phyloP scores from a whole-genome alignment of 129 eudicot species.

The Silybum marianum region DNA sequence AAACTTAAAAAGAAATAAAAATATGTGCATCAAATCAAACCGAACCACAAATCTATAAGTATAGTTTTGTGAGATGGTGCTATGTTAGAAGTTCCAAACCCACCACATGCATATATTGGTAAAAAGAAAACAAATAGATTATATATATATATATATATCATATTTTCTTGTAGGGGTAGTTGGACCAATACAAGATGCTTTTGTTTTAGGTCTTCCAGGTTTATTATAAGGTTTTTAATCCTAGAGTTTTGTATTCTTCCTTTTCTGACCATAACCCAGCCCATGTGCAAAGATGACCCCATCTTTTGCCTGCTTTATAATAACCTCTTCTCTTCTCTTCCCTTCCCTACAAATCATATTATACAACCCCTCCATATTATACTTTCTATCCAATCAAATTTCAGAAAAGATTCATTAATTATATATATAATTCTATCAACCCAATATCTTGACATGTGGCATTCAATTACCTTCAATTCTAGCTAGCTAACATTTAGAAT shows the following conservation, averaged over 20 bases:
- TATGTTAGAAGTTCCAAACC: conserved; percentile 29
- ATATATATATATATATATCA: not conserved
- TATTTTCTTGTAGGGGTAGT: conserved; percentile 25
- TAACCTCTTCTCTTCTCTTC: not conserved
- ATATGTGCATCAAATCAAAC: not conserved
- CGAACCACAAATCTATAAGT: not conserved
- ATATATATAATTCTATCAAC: conserved; percentile 3
- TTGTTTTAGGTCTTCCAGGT: conserved; percentile 24
- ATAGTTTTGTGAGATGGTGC: conserved; percentile 9
- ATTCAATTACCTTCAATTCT: conserved; percentile 11
- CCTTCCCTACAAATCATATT: conserved; percentile 33
- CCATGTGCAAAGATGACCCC: conserved; percentile 52
- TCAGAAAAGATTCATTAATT: conserved; percentile 9
- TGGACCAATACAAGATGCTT: conserved; percentile 49
- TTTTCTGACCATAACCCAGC: conserved; percentile 45
- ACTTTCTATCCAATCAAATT: conserved; percentile 30
- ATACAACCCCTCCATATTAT: conserved; percentile 25
- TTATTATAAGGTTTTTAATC: conserved; percentile 12
- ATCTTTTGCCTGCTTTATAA: conserved; percentile 32
- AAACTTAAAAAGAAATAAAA: not conserved
- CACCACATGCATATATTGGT: conserved; percentile 39
- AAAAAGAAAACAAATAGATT: not conserved
- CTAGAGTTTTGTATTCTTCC: conserved; percentile 32
- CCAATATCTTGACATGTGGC: conserved; percentile 30
- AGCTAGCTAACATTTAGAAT: conserved; percentile 9